Conservation (phyloP, 1,284 basidiomycete species). For the Amylostereum areolatum region DNA sequence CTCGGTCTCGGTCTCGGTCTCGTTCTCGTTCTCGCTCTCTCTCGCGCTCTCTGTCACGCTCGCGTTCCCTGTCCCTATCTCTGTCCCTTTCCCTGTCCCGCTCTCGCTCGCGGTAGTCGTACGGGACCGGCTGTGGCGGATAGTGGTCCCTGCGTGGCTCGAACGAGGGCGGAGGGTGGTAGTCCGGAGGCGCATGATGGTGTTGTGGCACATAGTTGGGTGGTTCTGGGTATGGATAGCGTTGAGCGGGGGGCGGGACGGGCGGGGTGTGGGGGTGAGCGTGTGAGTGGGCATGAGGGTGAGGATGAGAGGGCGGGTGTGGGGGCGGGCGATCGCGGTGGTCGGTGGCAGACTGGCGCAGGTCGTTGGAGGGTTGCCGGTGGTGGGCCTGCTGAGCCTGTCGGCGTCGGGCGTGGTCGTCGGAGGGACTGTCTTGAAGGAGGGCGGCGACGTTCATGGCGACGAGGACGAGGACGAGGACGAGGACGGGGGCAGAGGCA, state of each 20-base stretch:
- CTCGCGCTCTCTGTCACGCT: constrained; percentile 15
- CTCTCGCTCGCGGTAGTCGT: background rate
- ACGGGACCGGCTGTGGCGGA: constrained; percentile 16
- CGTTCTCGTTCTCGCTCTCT: constrained; percentile 8
- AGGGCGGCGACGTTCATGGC: constrained; percentile 69
- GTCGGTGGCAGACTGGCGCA: too few species aligned
- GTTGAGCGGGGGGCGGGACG: background rate
- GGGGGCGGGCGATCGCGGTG: constrained; percentile 9
- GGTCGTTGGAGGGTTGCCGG: constrained; percentile 7
- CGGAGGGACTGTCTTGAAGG: constrained; percentile 65
- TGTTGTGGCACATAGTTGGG: too few species aligned
- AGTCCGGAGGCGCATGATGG: too few species aligned
- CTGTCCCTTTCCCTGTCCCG: constrained; percentile 2
- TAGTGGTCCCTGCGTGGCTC: background rate
- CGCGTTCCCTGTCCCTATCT: background rate
- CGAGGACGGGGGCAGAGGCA: constrained; percentile 6
- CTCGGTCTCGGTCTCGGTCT: constrained; percentile 4
- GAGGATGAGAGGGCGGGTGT: constrained; percentile 8
- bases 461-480: constrained; percentile 7
- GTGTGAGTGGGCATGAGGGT: constrained; percentile 8
- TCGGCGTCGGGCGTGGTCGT: constrained; percentile 25
- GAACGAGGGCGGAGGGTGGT: too few species aligned
- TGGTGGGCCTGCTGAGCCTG: background rate
- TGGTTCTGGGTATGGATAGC: background rate
- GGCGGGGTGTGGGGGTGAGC: constrained; percentile 3